Conservation (phyloP, 176 grass and related monocot genomes). For the Hordeum vulgare region DNA sequence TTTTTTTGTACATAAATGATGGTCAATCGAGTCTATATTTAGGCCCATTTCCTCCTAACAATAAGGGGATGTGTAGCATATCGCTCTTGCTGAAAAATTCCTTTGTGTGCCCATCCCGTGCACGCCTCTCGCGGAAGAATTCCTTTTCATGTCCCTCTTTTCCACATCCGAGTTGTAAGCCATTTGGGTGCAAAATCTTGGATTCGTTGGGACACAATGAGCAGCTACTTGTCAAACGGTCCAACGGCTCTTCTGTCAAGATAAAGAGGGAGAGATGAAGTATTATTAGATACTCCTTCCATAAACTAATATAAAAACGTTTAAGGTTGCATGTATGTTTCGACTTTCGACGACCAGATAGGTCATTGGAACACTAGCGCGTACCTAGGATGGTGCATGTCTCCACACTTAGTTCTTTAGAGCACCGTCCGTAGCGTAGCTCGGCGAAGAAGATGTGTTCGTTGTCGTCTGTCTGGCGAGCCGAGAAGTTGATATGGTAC, state of each 20-base stretch:
- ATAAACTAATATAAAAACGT: no score
- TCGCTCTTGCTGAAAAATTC: neutral
- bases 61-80: neutral
- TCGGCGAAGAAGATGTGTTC: neutral
- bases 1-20: neutral
- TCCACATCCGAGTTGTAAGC: neutral
- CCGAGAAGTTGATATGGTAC: neutral
- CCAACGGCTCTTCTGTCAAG: neutral
- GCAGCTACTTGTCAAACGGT: neutral
- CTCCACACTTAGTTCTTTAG: neutral
- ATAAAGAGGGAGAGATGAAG: neutral
- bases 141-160: neutral
- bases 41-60: neutral
- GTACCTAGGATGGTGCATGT: slow-evolving; percentile 1
- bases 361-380: neutral
- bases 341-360: neutral
- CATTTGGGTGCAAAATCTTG: neutral
- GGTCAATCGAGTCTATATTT: neutral
- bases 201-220: neutral
- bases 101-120: neutral
- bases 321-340: neutral
- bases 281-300: neutral
- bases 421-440: neutral
- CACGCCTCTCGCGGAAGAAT: neutral
- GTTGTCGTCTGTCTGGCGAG: neutral